Percentiles rank a stretch among this genome's conserved stretches.
phyloP scores from a whole-genome alignment of 2,329 filamentous ascomycete species.

The Exophiala calicioides region DNA sequence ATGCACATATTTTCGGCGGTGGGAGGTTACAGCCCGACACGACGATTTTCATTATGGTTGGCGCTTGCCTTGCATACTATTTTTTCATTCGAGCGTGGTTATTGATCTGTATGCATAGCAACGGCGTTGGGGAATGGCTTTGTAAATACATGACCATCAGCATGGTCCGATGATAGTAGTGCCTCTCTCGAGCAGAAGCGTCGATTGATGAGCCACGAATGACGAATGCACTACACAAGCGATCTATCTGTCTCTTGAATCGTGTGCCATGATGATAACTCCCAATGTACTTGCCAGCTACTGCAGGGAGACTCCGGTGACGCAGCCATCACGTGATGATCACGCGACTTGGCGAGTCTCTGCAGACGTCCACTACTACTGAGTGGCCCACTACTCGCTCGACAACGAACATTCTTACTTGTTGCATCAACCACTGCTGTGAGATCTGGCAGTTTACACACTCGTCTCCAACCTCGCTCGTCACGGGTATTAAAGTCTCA shows the following conservation, averaged over 20 bases:
- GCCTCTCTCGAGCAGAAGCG: constrained; percentile 12
- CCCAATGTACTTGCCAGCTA: too few relatives aligned
- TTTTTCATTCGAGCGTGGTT: constrained; percentile 5
- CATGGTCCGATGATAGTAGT: constrained; percentile 18
- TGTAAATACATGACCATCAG: constrained; percentile 28
- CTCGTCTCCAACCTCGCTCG: not conserved
- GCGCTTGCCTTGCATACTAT: constrained; percentile 5
- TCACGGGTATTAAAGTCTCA: not conserved
- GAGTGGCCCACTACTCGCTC: constrained; percentile 4
- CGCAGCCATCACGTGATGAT: constrained; percentile 5
- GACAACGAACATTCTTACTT: too few relatives aligned
- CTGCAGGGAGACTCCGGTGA: too few relatives aligned
- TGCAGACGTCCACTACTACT: too few relatives aligned
- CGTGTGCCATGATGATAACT: too few relatives aligned
- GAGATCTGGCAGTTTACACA: constrained; percentile 5
- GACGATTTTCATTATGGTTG: too few relatives aligned
- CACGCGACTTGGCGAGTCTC: not conserved
- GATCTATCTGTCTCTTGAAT: too few relatives aligned
- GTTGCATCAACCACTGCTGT: constrained; percentile 9
- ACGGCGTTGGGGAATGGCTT: constrained; percentile 14
- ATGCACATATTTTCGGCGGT: too few relatives aligned
- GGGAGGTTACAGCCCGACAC: too few relatives aligned
- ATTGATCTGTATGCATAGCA: constrained; percentile 19
- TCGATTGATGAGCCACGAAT: constrained; percentile 17
- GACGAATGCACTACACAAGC: constrained; percentile 1